These are phyloP conservation scores for Fusarium sp. DNA, from an alignment of 2,329 filamentous ascomycete species.

Conservation along the genomic window DNA sequence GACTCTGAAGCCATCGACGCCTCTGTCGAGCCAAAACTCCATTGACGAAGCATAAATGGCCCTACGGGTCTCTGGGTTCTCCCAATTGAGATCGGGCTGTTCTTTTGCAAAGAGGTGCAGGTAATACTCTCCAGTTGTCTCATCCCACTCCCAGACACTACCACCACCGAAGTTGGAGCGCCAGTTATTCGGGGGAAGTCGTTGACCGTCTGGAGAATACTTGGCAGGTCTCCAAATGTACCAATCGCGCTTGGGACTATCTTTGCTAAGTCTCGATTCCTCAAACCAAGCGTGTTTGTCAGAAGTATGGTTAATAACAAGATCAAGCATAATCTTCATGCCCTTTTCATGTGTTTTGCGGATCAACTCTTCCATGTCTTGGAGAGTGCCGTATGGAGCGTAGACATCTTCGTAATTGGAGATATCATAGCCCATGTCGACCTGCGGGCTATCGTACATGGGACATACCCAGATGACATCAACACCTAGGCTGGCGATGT, in stretches of 20 bases:
- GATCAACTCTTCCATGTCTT: constrained; percentile 40
- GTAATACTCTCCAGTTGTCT: constrained; percentile 78
- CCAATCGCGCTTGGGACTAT: constrained; percentile 61
- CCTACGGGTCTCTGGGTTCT: constrained; percentile 71
- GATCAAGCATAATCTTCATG: constrained; percentile 40
- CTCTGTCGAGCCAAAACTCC: constrained; percentile 81
- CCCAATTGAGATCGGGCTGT: constrained; percentile 90
- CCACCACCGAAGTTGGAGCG: constrained; percentile 67
- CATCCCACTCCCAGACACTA: constrained; percentile 76
- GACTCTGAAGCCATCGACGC: constrained; percentile 78
- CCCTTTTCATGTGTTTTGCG: constrained; percentile 35
- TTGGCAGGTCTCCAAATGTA: constrained; percentile 68
- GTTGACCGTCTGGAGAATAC: constrained; percentile 62
- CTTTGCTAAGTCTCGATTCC: constrained; percentile 33
- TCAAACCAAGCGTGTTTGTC: constrained; percentile 42
- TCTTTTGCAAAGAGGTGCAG: constrained; percentile 78
- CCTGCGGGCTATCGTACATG: constrained; percentile 41
- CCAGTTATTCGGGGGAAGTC: constrained; percentile 82
- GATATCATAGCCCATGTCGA: constrained; percentile 42
- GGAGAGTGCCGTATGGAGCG: constrained; percentile 37
- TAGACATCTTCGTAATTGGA: constrained; percentile 41
- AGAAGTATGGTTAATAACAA: constrained; percentile 41
- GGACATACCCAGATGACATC: constrained; percentile 42
- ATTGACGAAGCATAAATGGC: constrained; percentile 78
- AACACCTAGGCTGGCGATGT: constrained; percentile 43